Evolutionary conservation across 257 asterid genomes (phyloP), one percentile per base, ranked within the genome.

Genomic region (Leptodermis oblonga): DNA sequence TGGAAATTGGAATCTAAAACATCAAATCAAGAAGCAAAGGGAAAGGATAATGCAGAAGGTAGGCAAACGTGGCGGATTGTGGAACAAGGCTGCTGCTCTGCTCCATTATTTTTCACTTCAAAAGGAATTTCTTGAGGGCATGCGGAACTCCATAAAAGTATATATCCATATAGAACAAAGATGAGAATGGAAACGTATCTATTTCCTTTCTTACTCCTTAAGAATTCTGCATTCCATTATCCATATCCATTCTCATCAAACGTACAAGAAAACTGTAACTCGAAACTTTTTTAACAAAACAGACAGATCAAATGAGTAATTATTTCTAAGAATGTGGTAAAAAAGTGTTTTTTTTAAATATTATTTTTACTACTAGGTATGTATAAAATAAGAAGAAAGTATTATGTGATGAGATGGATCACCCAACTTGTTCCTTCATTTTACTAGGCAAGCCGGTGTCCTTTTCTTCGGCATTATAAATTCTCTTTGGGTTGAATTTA

Each of bases 151-250:
- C 67, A 63, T 20, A n/a, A n/a, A n/a, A n/a, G n/a, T n/a, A n/a
- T n/a, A n/a, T n/a, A n/a, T n/a, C 55, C n/a, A n/a, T 49, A 18
- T 0, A 13, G 28, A 36, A 8, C 41, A 31, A 53, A 12, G 46
- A 15, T 48, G 61, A 55, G 33, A 52, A 55, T 56, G 41, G 30
- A 30, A 12, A n/a, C n/a, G n/a, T n/a, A n/a, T n/a, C n/a, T n/a
- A n/a, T n/a, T n/a, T n/a, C n/a, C 55, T 73, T 55, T 62, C 82
- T 77, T 77, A 77, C 66, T 49, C 67, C 30, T 12, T 13, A 77
- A 73, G 81, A 52, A 64, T 55, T 65, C 70, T n/a, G n/a, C 10
- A 61, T 17, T 59, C 15, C 52, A 39, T 39, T 55, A 9, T 55
- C n/a, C n/a, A n/a, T n/a, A n/a, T n/a, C n/a, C n/a, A n/a, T n/a